Evolutionary conservation across 2,329 filamentous ascomycete species (phyloP).

Genomic region (Westerdykella sp.): DNA sequence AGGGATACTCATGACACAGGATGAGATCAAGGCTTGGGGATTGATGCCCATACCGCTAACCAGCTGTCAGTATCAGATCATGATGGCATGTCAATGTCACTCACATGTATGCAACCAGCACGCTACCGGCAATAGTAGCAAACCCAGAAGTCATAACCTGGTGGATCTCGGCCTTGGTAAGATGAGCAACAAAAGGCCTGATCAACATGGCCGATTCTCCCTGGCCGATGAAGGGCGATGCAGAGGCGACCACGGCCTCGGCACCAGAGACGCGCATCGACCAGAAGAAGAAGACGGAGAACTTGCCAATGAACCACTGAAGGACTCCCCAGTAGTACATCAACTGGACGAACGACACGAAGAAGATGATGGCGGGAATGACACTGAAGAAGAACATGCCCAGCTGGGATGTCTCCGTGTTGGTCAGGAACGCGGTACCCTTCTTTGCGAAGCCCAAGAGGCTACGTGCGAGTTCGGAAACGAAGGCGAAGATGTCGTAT

Average conservation of each 20-base stretch:
- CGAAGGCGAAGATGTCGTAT: conserved; percentile 85
- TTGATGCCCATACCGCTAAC: conserved; percentile 64
- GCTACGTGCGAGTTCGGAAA: conserved; percentile 66
- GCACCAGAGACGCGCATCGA: conserved; percentile 78
- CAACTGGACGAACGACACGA: conserved; percentile 85
- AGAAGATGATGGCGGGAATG: conserved; percentile 92
- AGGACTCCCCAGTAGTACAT: conserved; percentile 74
- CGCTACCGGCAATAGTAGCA: conserved; percentile 84
- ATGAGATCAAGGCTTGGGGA: conserved; percentile 77
- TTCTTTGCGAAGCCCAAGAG: conserved; percentile 69
- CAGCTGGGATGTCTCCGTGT: conserved; percentile 37
- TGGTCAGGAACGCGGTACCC: conserved; percentile 68
- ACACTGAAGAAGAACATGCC: conserved; percentile 70
- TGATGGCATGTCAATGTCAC: background rate
- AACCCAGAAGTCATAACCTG: conserved; percentile 91
- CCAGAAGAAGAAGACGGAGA: conserved; percentile 90
- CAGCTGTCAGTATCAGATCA: background rate
- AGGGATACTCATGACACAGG: conserved; percentile 93
- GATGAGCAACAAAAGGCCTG: conserved; percentile 74
- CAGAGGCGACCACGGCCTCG: conserved; percentile 88
- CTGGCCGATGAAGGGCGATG: conserved; percentile 90
- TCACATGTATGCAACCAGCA: conserved; percentile 74
- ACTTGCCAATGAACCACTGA: conserved; percentile 86
- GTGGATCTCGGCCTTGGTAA: conserved; percentile 83
- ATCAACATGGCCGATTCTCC: conserved; percentile 93